Evolutionary conservation across 129 eudicot species (phyloP), one percentile per base, ranked within the genome.

Genomic region (Lactuca saligna): DNA sequence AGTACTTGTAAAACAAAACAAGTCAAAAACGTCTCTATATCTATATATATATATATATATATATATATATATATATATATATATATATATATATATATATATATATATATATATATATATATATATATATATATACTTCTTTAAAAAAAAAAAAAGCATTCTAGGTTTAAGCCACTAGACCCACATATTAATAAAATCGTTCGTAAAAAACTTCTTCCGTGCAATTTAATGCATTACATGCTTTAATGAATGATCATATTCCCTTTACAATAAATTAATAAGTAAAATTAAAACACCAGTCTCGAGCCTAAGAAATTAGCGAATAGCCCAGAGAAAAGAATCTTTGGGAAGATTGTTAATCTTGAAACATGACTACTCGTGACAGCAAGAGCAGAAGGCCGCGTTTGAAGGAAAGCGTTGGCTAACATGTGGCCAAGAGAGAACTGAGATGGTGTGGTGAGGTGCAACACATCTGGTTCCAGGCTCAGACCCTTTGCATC

Each of bases 381-480:
- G 61, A 72, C 17, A 25, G 79, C 56, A 20, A 72, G 31, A 25
- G 79, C 56, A 20, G 63, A 62, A 50, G 73, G 79, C 8, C 25
- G 67, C 55, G 33, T 65, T 59, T 65, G 72, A 42, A 83, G 63
- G 75, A 77, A 86, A 35, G 86, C 74, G 53, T 75, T 41, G 54
- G 88, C 82, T 58, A 83, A 54, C 91, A 70, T 77, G 17, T 75
- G 63, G 9, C 91, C 91, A 6, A 83, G 75, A 33, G 54, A 48
- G 9, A 83, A 80, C 15, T 86, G 88, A 16, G 91, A 86, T 14
- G 79, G 73, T n/a, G 91, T 86, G 57, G 78, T 80, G 14, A 86
- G 70, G 74, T 86, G 91, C 74, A 86, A 57, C 65, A 78, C 71
- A 69, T 83, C 91, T 12, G 78, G 75, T 46, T 79, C 81, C 14